These are phyloP conservation scores for Talaromyces verruculosus DNA, from an alignment of 2,329 filamentous ascomycete genomes.

Conservation along the genomic window DNA sequence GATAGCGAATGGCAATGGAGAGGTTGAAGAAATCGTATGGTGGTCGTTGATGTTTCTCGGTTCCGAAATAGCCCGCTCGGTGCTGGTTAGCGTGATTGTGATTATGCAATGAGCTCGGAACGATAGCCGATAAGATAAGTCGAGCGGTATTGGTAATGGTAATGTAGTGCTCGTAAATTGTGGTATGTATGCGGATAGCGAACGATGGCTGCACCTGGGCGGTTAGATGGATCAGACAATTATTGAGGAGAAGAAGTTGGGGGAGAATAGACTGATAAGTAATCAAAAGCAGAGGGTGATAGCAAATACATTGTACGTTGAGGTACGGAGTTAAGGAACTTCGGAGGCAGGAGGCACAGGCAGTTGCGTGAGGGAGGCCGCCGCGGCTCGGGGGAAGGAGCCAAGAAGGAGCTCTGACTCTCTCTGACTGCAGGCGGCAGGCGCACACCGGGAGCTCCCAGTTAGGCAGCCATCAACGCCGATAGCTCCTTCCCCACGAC, in stretches of 20 bases:
- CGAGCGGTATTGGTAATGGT: not conserved
- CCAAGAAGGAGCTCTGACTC: not conserved
- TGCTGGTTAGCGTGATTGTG: slow-evolving; percentile 8
- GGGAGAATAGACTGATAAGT: not conserved
- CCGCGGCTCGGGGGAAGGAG: slow-evolving; percentile 8
- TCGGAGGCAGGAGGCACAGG: not conserved
- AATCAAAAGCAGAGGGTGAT: not conserved
- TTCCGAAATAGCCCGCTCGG: slow-evolving; percentile 18
- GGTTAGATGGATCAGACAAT: not conserved
- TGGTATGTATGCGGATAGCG: not conserved
- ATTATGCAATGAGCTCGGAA: slow-evolving; percentile 11
- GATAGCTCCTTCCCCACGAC: slow-evolving; percentile 11
- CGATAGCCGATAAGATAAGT: slow-evolving; percentile 12
- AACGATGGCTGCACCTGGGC: not conserved
- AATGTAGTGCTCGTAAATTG: not conserved
- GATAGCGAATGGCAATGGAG: not conserved
- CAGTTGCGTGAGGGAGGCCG: not conserved
- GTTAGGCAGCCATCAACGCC: slow-evolving; percentile 12
- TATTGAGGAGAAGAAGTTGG: not conserved
- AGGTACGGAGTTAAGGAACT: slow-evolving; percentile 4
- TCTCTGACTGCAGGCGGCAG: not conserved
- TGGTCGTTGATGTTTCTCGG: slow-evolving; percentile 4
- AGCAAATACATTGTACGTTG: slow-evolving; percentile 5
- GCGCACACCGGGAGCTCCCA: slow-evolving; percentile 16
- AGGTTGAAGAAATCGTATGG: slow-evolving; percentile 14